Evolutionary conservation across 768 basidiomycete species (phyloP), one percentile per base, ranked within the genome.

Genomic region (Phlebiopsis gigantea): DNA sequence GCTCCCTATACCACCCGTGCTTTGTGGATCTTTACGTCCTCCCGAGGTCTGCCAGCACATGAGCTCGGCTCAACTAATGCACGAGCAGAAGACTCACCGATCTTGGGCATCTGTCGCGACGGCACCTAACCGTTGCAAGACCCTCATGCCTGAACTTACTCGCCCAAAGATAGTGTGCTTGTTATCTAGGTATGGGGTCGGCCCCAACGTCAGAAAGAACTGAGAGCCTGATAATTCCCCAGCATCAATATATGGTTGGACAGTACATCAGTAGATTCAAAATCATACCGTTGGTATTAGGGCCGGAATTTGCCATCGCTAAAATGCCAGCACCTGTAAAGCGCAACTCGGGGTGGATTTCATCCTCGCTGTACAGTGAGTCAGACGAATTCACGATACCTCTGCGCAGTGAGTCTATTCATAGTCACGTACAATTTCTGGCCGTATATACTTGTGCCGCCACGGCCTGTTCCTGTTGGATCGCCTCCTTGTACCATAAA

Each of bases 401-500:
- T 19, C 45, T 22, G 25, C 19, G 45, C 15, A 46, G 43, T 60
- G 44, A n/a, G 24, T n/a, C n/a, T n/a, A n/a, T 46, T 7, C 44
- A n/a, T 46, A 10, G 34, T 39, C 4, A 78, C 85, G 58, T 64
- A 89, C 88, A 91, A 98, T 72, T 87, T 91, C 66, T 85, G 87
- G 44, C 90, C 92, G 64, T 90, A 93, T 61, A 92, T 91, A 64
- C 91, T 92, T 25, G 87, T 89, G 41, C 91, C 90, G 30, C 96
- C 95, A 65, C 90, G 76, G 25, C 96, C 96, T 1, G 96, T 98
- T 24, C 96, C 96, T 15, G 94, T 96, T 10, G 95, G 96, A 69
- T 96, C 94, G 42, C 95, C 96, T 26, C 83, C 86, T 75, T 99
- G 96, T 15, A 97, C 85, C 96, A 98, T 98, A 67, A 98, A 98